Percentiles rank a stretch among this genome's conserved stretches.
These are phyloP conservation scores for Boletus sensibilis DNA, from an alignment of 768 basidiomycete species.

Conservation along the genomic window DNA sequence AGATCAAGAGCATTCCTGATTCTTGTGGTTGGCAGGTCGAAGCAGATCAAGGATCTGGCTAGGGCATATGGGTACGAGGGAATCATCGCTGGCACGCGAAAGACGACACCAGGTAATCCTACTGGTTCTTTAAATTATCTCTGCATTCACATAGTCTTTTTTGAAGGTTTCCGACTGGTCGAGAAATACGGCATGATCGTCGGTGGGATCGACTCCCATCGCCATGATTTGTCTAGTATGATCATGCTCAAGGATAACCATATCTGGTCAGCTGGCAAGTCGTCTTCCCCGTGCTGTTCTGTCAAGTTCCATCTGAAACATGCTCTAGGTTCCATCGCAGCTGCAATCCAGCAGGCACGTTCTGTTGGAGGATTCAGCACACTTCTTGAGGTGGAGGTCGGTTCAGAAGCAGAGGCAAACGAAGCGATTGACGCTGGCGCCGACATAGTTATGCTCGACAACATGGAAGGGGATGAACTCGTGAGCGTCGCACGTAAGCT, in stretches of 20 bases:
- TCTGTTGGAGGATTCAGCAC: conserved; percentile 89
- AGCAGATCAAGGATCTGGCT: conserved; percentile 76
- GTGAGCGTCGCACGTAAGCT: conserved; percentile 64
- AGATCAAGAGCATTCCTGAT: neutral
- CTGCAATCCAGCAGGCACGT: conserved; percentile 83
- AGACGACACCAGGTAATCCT: conserved; percentile 83
- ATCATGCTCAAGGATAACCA: conserved; percentile 99
- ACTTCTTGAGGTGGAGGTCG: conserved; percentile 91
- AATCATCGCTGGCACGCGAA: conserved; percentile 90
- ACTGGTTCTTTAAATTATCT: neutral
- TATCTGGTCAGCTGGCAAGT: conserved; percentile 90
- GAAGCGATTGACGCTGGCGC: conserved; percentile 97
- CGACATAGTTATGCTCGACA: conserved; percentile 94
- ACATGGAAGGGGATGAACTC: conserved; percentile 79
- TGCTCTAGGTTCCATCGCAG: conserved; percentile 77
- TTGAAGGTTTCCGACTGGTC: conserved; percentile 83
- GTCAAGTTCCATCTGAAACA: conserved; percentile 5
- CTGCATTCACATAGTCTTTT: conserved; percentile 7
- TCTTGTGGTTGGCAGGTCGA: conserved; percentile 57
- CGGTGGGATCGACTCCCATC: conserved; percentile 93
- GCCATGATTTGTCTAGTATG: conserved; percentile 97
- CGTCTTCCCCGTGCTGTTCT: neutral
- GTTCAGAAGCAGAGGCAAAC: conserved; percentile 84
- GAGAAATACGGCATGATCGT: conserved; percentile 99
- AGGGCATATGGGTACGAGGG: conserved; percentile 77